phyloP scores from a whole-genome alignment of 2,329 filamentous ascomycete species.

The Colletotrichum lindemuthianum region DNA sequence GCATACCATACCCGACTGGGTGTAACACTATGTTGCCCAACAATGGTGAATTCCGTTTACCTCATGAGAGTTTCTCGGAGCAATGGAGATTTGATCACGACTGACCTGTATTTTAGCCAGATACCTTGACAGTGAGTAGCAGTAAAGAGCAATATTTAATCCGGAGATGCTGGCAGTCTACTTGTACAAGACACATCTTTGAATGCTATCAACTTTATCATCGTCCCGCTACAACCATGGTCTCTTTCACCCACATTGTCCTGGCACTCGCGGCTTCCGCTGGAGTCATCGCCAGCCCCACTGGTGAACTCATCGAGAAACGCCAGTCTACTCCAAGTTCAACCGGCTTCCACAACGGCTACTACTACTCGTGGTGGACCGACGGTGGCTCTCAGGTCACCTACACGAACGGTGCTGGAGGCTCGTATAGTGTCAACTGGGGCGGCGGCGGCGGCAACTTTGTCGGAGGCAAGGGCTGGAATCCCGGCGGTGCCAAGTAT shows the following conservation, averaged over 20 bases:
- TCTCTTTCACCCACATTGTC: constrained; percentile 4
- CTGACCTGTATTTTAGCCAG: no score
- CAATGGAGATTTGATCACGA: no score
- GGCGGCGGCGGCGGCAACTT: constrained; percentile 57
- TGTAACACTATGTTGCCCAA: background rate
- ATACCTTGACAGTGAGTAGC: no score
- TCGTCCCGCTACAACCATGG: background rate
- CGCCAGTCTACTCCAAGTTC: constrained; percentile 42
- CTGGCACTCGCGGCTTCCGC: background rate
- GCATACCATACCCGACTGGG: background rate
- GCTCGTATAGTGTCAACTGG: constrained; percentile 58
- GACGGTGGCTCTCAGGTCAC: constrained; percentile 49
- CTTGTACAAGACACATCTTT: no score
- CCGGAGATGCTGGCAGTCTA: no score
- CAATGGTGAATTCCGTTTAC: background rate
- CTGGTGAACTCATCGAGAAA: constrained; percentile 9
- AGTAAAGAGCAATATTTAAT: no score
- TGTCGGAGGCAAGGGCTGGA: constrained; percentile 68
- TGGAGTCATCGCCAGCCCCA: constrained; percentile 1
- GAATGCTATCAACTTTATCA: no score
- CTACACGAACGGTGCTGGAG: constrained; percentile 55
- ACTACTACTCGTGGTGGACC: constrained; percentile 58
- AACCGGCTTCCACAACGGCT: constrained; percentile 47
- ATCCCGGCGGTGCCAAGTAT: constrained; percentile 55
- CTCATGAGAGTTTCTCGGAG: no score